Conservation (phyloP, 2,329 filamentous ascomycete genomes). For the Corniculantispora saksenae region DNA sequence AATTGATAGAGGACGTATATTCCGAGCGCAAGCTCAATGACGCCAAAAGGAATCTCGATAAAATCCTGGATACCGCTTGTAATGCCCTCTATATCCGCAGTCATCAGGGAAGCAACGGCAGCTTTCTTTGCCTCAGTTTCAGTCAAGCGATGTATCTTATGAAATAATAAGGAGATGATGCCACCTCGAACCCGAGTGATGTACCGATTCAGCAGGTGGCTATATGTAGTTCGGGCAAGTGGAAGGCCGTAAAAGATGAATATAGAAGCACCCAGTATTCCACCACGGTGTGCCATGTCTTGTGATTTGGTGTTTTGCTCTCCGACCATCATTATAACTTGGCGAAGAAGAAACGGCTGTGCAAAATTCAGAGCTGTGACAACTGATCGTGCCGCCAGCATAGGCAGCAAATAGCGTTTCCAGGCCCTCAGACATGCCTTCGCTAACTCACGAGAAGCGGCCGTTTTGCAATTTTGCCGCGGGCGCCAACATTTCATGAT, state of each 20-base stretch:
- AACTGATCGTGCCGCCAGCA: not conserved
- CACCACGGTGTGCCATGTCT: too few species aligned
- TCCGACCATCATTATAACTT: not conserved
- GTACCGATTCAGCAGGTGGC: slow-evolving; percentile 22
- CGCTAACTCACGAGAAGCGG: not conserved
- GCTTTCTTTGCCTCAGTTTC: slow-evolving; percentile 31
- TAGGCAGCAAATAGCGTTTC: not conserved
- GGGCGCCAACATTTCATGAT: not conserved
- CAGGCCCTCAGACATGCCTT: not conserved
- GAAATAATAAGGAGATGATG: slow-evolving; percentile 47
- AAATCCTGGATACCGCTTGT: not conserved
- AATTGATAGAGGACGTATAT: not conserved
- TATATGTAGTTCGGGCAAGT: not conserved
- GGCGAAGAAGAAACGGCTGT: not conserved
- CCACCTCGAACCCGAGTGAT: slow-evolving; percentile 35
- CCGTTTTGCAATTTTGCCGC: not conserved
- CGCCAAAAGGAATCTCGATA: not conserved
- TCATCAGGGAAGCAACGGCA: not conserved
- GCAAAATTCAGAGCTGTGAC: not conserved
- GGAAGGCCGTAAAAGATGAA: not conserved
- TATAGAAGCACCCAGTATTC: not conserved
- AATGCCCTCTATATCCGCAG: slow-evolving; percentile 1
- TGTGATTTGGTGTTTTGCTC: not conserved
- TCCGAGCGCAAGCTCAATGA: not conserved
- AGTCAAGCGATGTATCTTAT: slow-evolving; percentile 40